Percentiles rank a stretch among this genome's conserved stretches.
Evolutionary conservation across 2,329 filamentous ascomycete species (phyloP).

Genomic region (Penicillium oxalicum): DNA sequence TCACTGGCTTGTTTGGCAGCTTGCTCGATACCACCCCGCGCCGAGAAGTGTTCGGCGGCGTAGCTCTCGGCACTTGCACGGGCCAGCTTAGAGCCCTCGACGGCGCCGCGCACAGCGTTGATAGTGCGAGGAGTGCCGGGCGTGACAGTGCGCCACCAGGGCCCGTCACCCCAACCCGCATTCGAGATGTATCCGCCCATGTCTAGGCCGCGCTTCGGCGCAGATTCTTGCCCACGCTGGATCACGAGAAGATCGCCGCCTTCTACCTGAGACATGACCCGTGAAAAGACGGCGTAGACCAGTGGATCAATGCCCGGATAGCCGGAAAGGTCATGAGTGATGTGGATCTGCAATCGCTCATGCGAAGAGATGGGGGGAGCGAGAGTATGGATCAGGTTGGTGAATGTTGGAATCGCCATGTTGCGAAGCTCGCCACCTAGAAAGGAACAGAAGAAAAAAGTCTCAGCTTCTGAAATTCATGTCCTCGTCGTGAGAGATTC

Average conservation of each 20-base stretch:
- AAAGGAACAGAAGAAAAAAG: background rate
- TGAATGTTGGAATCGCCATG: conserved; percentile 88
- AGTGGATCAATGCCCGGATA: conserved; percentile 93
- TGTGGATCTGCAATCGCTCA: conserved; percentile 94
- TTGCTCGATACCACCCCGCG: conserved; percentile 70
- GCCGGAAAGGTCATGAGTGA: conserved; percentile 88
- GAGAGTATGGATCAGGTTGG: conserved; percentile 87
- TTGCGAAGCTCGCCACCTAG: conserved; percentile 79
- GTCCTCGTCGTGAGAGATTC: background rate
- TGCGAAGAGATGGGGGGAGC: conserved; percentile 95
- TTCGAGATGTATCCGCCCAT: conserved; percentile 27
- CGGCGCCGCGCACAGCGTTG: conserved; percentile 69
- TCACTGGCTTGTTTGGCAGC: conserved; percentile 76
- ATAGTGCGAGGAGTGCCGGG: conserved; percentile 66
- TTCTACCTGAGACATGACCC: conserved; percentile 98
- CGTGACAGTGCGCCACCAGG: conserved; percentile 72
- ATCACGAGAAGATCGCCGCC: conserved; percentile 91
- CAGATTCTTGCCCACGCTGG: conserved; percentile 83
- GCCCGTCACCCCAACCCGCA: conserved; percentile 80
- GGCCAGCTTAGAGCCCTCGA: conserved; percentile 85
- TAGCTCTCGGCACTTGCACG: conserved; percentile 85
- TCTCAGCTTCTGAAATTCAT: background rate
- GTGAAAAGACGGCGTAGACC: conserved; percentile 83
- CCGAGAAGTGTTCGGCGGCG: conserved; percentile 73
- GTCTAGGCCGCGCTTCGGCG: conserved; percentile 57